These are phyloP conservation scores for Nothophaeocryptopus gaeumannii DNA, from an alignment of 2,329 filamentous ascomycete species.

Conservation along the genomic window DNA sequence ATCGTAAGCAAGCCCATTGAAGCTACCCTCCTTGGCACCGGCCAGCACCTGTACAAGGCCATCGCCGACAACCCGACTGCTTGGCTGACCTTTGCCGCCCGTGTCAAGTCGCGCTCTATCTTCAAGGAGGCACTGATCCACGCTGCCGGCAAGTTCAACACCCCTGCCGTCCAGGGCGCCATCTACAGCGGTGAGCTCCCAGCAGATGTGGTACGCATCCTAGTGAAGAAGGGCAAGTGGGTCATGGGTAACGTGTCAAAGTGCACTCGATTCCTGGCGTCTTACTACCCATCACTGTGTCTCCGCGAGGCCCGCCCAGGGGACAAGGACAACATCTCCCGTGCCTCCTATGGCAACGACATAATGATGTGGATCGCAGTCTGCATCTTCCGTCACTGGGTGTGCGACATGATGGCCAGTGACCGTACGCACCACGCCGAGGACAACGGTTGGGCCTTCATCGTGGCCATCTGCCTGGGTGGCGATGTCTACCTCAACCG, in stretches of 20 bases:
- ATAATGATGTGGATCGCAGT: conserved; percentile 53
- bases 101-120: conserved; percentile 46
- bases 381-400: conserved; percentile 48
- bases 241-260: conserved; percentile 30
- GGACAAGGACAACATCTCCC: conserved; percentile 36
- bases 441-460: conserved; percentile 50
- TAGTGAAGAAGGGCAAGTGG: conserved; percentile 32
- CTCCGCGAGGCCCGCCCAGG: conserved; percentile 29
- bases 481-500: conserved; percentile 46
- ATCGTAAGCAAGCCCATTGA: conserved; percentile 48
- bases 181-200: conserved; percentile 25
- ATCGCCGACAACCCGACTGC: conserved; percentile 43
- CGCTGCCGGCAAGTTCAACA: conserved; percentile 43
- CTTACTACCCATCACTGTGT: conserved; percentile 34
- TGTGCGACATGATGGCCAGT: conserved; percentile 41
- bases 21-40: conserved; percentile 47
- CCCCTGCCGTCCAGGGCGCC: conserved; percentile 20
- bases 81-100: conserved; percentile 48
- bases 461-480: conserved; percentile 40
- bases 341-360: conserved; percentile 47
- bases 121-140: conserved; percentile 49
- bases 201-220: conserved; percentile 25
- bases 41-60: conserved; percentile 45
- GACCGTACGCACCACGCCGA: conserved; percentile 37
- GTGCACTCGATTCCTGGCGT: conserved; percentile 34